A percentile compares a stretch with the other conserved stretches of the same genome.
These are phyloP conservation scores for Claviceps sp. DNA, from an alignment of 2,329 filamentous ascomycete genomes.

Conservation along the genomic window DNA sequence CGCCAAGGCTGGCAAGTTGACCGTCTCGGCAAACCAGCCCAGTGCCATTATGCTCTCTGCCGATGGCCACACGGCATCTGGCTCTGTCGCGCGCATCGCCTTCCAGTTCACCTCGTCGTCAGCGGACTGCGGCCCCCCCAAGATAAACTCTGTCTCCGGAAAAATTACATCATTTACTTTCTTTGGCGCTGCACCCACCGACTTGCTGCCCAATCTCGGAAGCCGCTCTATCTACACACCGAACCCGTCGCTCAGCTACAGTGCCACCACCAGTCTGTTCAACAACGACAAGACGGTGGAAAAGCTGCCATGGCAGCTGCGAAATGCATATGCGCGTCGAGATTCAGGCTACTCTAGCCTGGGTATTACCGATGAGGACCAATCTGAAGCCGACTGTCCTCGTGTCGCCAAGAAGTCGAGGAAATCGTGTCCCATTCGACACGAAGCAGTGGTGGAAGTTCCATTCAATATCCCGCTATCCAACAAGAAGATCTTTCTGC, in stretches of 20 bases:
- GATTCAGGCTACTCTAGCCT: slow-evolving; percentile 42
- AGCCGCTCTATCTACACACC: slow-evolving; percentile 25
- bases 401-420: slow-evolving; percentile 11
- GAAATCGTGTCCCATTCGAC: slow-evolving; percentile 20
- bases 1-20: slow-evolving; percentile 36
- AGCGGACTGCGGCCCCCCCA: slow-evolving; percentile 30
- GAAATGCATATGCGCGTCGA: slow-evolving; percentile 23
- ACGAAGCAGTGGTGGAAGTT: slow-evolving; percentile 30
- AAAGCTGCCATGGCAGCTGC: slow-evolving; percentile 28
- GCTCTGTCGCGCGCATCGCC: slow-evolving; percentile 29
- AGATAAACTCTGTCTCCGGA: slow-evolving; percentile 32
- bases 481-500: slow-evolving; percentile 38
- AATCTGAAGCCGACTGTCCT: slow-evolving; percentile 21
- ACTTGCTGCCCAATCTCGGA: slow-evolving; percentile 36
- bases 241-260: slow-evolving; percentile 33
- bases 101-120: slow-evolving; percentile 34
- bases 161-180: slow-evolving; percentile 41
- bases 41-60: slow-evolving; percentile 35
- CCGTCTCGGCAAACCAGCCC: slow-evolving; percentile 31
- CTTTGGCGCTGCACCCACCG: slow-evolving; percentile 33
- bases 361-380: slow-evolving; percentile 18
- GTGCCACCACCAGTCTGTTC: slow-evolving; percentile 28
- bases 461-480: slow-evolving; percentile 33
- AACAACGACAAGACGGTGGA: slow-evolving; percentile 22
- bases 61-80: slow-evolving; percentile 30